A percentile compares a stretch with the other conserved stretches of the same genome.
These are phyloP conservation scores for Fusarium keratoplasticum DNA, from an alignment of 2,329 filamentous ascomycete species.

Conservation along the genomic window DNA sequence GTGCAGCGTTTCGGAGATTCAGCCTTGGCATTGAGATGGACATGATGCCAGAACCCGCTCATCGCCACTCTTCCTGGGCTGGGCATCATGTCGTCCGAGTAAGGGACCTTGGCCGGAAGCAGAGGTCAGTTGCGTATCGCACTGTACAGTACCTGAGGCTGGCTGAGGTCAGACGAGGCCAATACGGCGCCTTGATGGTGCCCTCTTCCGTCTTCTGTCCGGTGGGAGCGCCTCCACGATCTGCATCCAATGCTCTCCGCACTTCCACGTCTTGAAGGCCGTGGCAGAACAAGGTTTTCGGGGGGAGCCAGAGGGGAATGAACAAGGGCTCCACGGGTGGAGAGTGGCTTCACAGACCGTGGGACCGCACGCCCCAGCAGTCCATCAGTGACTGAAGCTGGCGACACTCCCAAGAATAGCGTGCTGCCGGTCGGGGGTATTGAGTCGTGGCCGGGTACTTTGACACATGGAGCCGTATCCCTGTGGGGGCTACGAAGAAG, in stretches of 20 bases:
- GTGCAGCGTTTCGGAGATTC: background rate
- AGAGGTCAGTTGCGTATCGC: background rate
- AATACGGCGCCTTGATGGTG: conserved; percentile 15
- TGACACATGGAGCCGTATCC: conserved; percentile 36
- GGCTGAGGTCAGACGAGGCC: background rate
- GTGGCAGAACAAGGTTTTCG: conserved; percentile 39
- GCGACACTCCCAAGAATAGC: conserved; percentile 32
- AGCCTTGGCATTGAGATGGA: background rate
- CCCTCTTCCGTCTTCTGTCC: conserved; percentile 8
- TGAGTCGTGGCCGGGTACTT: conserved; percentile 31
- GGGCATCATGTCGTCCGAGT: background rate
- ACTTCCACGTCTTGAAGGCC: conserved; percentile 27
- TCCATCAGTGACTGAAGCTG: conserved; percentile 15
- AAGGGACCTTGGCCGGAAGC: background rate
- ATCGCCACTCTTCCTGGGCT: background rate
- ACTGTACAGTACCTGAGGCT: conserved; percentile 9
- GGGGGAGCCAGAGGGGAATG: conserved; percentile 26
- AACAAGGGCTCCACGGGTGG: conserved; percentile 27
- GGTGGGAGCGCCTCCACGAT: conserved; percentile 16
- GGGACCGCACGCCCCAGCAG: conserved; percentile 4
- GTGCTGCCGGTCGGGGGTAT: conserved; percentile 32
- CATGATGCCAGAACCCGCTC: background rate
- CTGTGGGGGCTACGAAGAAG: conserved; percentile 32
- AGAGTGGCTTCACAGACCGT: conserved; percentile 27
- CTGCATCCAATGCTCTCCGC: conserved; percentile 23